Base-by-base conservation (phyloP, 768 basidiomycete species). In the Russula griseocarnosa region DNA sequence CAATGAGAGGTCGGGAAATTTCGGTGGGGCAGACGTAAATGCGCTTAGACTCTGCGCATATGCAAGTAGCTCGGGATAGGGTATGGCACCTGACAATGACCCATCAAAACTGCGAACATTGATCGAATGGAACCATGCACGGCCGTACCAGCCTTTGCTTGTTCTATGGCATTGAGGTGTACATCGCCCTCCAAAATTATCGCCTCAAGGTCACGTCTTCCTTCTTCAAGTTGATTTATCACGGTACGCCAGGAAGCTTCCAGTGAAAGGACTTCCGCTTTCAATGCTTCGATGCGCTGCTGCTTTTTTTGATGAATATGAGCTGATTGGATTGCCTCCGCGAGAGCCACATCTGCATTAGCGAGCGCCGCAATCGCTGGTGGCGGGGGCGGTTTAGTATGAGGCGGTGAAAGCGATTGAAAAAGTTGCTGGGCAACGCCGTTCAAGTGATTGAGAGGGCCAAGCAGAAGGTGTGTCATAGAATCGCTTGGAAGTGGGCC, bases 21-120 rank as follows among this genome's bases (percentile, higher is more conserved):
- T 91, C 11, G 92, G 92, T 9, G 92, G 92, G 11, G 91, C 92
- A 38, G 92, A 92, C 6, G 92, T 92, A 74, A 92, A 94, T 16
- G 88, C 83, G 66, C 89, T 88, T 59, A 94, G 79, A 66, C 87
- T 89, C 70, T 92, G 89, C 3, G 92, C 92, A 73, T 94, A 93
- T 2, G 87, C 83, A 65, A 94, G 79, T 13, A 94, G 78, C 70
- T 92, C 90, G 4, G 90, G 87, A 71, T 92, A 92, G 4, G 89
- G 88, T 62, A 93, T 86, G 13, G 91, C 79, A 9, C 84, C 91
- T 94, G 62, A 20, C 38, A 6, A 32, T 8, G 7, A 42, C 5
- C 18, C 30, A 49, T 24, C 18, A 30, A 13, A 6, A 30, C 38
- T 6, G 10, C 44, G 44, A 44, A n/a, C 3, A 54, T 24, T 59